Base-by-base conservation (phyloP, 345 rosid species). In the Kernera saxatilis region DNA sequence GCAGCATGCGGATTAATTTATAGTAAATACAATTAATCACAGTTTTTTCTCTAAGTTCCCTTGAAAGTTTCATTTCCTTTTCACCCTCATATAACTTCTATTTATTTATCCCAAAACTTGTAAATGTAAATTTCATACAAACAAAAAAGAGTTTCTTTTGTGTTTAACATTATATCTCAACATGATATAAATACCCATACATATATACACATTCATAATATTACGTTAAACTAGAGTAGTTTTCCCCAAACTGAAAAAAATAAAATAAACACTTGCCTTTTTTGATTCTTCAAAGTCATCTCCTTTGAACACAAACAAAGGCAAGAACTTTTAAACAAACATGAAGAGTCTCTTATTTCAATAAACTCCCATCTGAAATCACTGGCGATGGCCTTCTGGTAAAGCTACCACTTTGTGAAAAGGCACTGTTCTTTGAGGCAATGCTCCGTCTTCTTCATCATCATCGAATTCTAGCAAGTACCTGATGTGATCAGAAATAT, bases 401-500 rank as follows among this genome's bases (percentile, higher is more conserved):
- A 91, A 80, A 18, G 93, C 69, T 68, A 94, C 96, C 69, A 94
- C 99, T 59, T 79, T 84, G 82, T 77, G 80, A 55, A 87, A 91
- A 9, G 97, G 93, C 8, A 94, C 97, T 0, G 79, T 78, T 80
- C 97, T 86, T 80, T 88, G 88, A 25, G 97, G 99, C 79, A 91
- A 72, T 39, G 91, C 82, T 77, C 97, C 99, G 8, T 94, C 96
- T 82, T 94, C 99, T 55, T 94, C 99, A 1, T 94, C 99, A 7
- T 91, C 97, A 17, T 94, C 99, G 23, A 93, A 93, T 75, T 93
- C 99, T 59, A 93, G 82, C 70, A 91, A 63, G 78, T 93, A 93
- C 58, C 99, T 93, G 81, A 21, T 14, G 41, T 18, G 29, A 33
- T 71, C 74, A 61, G 21, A 49, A 49, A 55, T 59, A 9, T 36